Conservation (phyloP, 2,329 filamentous ascomycete species). For the Trichophyton equinum region DNA sequence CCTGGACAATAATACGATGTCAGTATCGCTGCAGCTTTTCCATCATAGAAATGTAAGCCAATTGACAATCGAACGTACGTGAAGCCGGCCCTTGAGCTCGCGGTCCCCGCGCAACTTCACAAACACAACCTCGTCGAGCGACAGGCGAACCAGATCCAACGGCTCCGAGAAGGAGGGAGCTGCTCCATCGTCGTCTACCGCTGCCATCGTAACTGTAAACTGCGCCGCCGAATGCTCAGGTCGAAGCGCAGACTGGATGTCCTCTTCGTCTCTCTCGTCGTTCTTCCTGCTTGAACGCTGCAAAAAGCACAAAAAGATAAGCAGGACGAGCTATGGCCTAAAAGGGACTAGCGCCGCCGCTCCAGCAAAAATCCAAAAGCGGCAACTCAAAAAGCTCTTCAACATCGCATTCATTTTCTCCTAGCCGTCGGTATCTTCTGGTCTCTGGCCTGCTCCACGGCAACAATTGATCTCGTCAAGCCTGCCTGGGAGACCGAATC, state of each 20-base stretch:
- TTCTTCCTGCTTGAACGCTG: not conserved
- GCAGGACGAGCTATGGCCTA: not conserved
- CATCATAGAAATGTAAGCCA: not conserved
- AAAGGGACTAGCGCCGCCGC: conserved; percentile 17
- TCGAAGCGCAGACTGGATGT: not conserved
- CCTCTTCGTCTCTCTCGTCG: not conserved
- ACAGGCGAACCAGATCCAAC: conserved; percentile 86
- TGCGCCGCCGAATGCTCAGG: not conserved
- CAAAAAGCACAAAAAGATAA: not conserved
- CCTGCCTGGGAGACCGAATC: not conserved
- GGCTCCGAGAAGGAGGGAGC: conserved; percentile 68
- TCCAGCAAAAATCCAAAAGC: not conserved
- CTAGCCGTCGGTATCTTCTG: not conserved
- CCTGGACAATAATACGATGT: conserved; percentile 41
- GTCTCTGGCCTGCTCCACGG: not conserved
- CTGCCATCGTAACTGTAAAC: conserved; percentile 45
- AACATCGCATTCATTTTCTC: not conserved
- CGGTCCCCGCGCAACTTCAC: conserved; percentile 93
- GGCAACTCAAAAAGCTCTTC: not conserved
- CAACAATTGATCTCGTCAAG: not conserved
- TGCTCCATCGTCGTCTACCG: conserved; percentile 64
- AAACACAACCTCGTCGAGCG: conserved; percentile 90
- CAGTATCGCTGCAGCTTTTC: not conserved
- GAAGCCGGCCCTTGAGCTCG: conserved; percentile 86
- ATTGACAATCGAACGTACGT: conserved; percentile 48